These are phyloP conservation scores for Pythium biforme DNA, from an alignment of 352 stramenopile genomes.

Conservation along the genomic window DNA sequence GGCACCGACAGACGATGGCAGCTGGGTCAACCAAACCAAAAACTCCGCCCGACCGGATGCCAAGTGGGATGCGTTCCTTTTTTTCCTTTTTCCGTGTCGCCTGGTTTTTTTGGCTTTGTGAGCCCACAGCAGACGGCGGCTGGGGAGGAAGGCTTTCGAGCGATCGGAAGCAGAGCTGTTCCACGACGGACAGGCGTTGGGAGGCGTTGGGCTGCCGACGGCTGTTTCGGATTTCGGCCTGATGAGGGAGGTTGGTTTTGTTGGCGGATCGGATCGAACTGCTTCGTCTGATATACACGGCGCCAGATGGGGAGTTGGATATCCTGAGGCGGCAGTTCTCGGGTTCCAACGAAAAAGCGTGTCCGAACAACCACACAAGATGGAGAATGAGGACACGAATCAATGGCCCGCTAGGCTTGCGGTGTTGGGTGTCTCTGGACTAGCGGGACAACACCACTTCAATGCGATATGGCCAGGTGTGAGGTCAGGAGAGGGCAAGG, in stretches of 20 bases:
- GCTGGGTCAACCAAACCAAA: slow-evolving; percentile 14
- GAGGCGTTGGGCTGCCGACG: background rate
- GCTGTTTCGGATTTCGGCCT: slow-evolving; percentile 16
- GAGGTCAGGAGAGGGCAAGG: slow-evolving; percentile 8
- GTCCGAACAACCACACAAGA: background rate
- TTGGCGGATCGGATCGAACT: slow-evolving; percentile 1
- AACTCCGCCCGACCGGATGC: background rate
- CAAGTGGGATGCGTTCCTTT: slow-evolving; percentile 20
- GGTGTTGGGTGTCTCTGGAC: too few relatives aligned
- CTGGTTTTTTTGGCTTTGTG: slow-evolving; percentile 10
- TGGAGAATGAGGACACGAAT: slow-evolving; percentile 10
- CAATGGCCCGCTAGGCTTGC: too few relatives aligned
- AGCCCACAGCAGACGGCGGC: background rate
- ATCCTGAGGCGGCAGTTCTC: background rate
- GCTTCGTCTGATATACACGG: slow-evolving; percentile 17
- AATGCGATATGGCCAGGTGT: slow-evolving; percentile 17
- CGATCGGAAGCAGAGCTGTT: slow-evolving; percentile 1
- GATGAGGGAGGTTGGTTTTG: background rate
- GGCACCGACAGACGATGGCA: slow-evolving; percentile 1
- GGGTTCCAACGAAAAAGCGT: background rate
- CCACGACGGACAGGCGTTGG: slow-evolving; percentile 8
- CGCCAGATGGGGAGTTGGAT: slow-evolving; percentile 7
- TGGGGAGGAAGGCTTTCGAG: slow-evolving; percentile 7
- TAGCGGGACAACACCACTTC: background rate
- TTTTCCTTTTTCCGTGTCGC: slow-evolving; percentile 6